These are phyloP conservation scores for Saccharomycopsis oosterbeekiorum DNA, from an alignment of 805 yeast species.

Conservation along the genomic window DNA sequence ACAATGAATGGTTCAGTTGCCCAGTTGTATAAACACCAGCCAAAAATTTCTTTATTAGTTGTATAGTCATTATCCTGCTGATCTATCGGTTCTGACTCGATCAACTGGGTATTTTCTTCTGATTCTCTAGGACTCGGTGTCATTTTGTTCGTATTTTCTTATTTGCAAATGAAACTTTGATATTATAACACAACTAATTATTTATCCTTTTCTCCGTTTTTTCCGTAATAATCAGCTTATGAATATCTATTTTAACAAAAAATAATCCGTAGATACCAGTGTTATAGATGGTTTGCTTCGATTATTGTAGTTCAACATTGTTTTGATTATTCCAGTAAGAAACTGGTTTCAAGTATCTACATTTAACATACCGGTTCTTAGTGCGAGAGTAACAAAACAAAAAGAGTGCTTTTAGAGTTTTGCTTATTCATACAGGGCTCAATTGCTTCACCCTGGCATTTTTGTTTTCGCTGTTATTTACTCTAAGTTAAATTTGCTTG, in stretches of 20 bases:
- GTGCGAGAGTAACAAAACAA: not conserved
- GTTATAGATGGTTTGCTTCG: not conserved
- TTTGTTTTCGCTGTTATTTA: not conserved
- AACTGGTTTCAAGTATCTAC: not conserved
- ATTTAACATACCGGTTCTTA: not conserved
- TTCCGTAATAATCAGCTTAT: too few relatives aligned
- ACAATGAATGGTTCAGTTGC: constrained; percentile 78
- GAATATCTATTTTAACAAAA: too few relatives aligned
- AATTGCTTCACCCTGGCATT: not conserved
- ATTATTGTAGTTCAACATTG: not conserved
- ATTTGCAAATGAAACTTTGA: not conserved
- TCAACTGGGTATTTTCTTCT: not conserved
- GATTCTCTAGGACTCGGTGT: not conserved
- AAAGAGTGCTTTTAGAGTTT: not conserved
- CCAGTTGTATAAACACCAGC: constrained; percentile 64
- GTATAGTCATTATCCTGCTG: constrained; percentile 20
- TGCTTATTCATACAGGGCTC: not conserved
- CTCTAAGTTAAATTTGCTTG: not conserved
- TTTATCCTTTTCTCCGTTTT: too few relatives aligned
- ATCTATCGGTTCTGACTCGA: not conserved
- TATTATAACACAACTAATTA: not conserved
- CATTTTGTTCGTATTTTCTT: not conserved
- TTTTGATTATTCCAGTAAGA: not conserved
- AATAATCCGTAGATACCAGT: too few relatives aligned
- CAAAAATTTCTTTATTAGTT: constrained; percentile 37